These are phyloP conservation scores for Aspergillus carbonarius DNA, from an alignment of 2,329 filamentous ascomycete genomes.

Conservation along the genomic window DNA sequence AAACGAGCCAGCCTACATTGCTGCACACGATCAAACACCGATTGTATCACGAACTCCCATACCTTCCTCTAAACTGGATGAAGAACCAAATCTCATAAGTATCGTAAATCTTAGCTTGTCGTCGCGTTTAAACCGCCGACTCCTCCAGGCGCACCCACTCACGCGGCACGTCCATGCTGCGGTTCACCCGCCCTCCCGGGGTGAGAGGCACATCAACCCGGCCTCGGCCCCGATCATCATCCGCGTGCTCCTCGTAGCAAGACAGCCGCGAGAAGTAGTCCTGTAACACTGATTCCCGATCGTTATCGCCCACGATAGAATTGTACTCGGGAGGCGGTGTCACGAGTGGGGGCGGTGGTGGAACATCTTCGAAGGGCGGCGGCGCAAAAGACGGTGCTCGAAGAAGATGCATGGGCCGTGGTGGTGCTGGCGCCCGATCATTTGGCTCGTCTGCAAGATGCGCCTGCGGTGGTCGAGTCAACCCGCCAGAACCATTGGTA, in stretches of 20 bases:
- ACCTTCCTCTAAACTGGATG: neutral
- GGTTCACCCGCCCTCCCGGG: slow-evolving; percentile 60
- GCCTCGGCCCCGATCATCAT: slow-evolving; percentile 48
- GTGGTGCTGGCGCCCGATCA: slow-evolving; percentile 46
- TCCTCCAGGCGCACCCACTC: slow-evolving; percentile 51
- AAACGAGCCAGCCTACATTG: neutral
- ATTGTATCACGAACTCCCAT: neutral
- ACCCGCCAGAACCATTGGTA: slow-evolving; percentile 39
- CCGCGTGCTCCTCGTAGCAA: slow-evolving; percentile 61
- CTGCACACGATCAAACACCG: neutral
- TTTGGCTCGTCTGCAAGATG: slow-evolving; percentile 50
- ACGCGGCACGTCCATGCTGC: slow-evolving; percentile 64
- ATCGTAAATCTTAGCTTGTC: neutral
- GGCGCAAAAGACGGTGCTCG: slow-evolving; percentile 84
- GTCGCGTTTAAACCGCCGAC: slow-evolving; percentile 16
- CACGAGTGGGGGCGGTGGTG: slow-evolving; percentile 68
- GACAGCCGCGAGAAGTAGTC: slow-evolving; percentile 85
- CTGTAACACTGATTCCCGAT: slow-evolving; percentile 67
- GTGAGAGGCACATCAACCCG: slow-evolving; percentile 61
- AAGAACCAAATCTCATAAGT: neutral
- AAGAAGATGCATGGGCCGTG: slow-evolving; percentile 78
- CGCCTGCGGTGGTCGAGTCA: slow-evolving; percentile 50
- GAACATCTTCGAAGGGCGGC: slow-evolving; percentile 79
- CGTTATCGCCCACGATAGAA: slow-evolving; percentile 67
- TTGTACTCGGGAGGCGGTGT: slow-evolving; percentile 88